Evolutionary conservation across 495 filamentous ascomycete genomes (phyloP).

Genomic region (Lindgomyces ingoldianus): DNA sequence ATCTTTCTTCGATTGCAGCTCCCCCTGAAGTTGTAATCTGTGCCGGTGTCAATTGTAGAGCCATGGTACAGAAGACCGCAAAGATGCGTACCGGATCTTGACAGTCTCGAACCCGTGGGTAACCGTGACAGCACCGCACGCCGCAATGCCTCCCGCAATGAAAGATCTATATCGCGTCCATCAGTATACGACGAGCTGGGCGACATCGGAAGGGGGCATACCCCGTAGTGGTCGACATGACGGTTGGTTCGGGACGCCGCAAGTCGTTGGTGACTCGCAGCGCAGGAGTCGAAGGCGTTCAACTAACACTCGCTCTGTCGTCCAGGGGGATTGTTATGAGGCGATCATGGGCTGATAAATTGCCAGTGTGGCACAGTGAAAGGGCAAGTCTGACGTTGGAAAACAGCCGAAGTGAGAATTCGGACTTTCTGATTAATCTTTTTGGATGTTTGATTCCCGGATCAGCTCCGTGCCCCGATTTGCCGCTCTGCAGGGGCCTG

Average conservation of each 20-base stretch:
- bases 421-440: neutral
- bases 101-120: slow-evolving; percentile 99
- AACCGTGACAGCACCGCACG: slow-evolving; percentile 94
- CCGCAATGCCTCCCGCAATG: slow-evolving; percentile 92
- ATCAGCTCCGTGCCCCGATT: neutral
- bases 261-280: too few relatives aligned
- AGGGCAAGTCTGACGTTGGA: neutral
- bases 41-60: slow-evolving; percentile 14
- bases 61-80: neutral
- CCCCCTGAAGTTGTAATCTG: slow-evolving; percentile 94
- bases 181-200: neutral
- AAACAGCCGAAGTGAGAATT: neutral
- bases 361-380: neutral
- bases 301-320: neutral
- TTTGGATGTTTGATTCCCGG: neutral
- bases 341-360: neutral
- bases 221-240: slow-evolving; percentile 24
- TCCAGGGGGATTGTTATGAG: neutral
- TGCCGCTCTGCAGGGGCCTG: neutral
- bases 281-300: too few relatives aligned
- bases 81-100: slow-evolving; percentile 78
- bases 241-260: too few relatives aligned
- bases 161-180: slow-evolving; percentile 60
- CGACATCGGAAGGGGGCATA: neutral
- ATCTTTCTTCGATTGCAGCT: slow-evolving; percentile 82